These are phyloP conservation scores for Euryodendron excelsum DNA, from an alignment of 148 eudicot species.

Conservation along the genomic window DNA sequence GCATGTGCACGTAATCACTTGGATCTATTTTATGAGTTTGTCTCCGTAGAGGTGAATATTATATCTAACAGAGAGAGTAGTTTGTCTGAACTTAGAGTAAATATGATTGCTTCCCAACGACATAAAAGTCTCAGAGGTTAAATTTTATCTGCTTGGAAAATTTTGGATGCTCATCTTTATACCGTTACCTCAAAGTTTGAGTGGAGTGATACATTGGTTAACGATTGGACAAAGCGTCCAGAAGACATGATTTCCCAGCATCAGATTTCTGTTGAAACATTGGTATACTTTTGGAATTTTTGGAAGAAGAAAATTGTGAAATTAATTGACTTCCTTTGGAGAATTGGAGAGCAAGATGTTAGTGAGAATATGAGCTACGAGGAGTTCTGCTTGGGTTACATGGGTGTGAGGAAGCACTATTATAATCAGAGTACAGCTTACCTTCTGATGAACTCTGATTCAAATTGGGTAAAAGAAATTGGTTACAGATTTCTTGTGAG, in stretches of 20 bases:
- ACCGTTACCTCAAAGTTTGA: slow-evolving; percentile 30
- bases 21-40: slow-evolving; percentile 19
- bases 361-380: slow-evolving; percentile 12
- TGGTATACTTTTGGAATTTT: slow-evolving; percentile 46
- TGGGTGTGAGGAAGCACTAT: slow-evolving; percentile 39
- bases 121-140: slow-evolving; percentile 28
- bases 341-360: slow-evolving; percentile 4
- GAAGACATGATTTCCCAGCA: slow-evolving; percentile 29
- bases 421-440: slow-evolving; percentile 13
- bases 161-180: slow-evolving; percentile 41
- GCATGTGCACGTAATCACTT: slow-evolving; percentile 25
- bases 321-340: slow-evolving; percentile 29
- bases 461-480: slow-evolving; percentile 44
- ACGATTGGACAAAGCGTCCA: slow-evolving; percentile 16
- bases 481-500: slow-evolving; percentile 18
- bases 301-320: slow-evolving; percentile 31
- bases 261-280: slow-evolving; percentile 33
- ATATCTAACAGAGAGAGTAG: slow-evolving; percentile 30
- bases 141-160: slow-evolving; percentile 34
- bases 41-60: slow-evolving; percentile 30
- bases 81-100: slow-evolving; percentile 5
- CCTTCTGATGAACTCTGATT: slow-evolving; percentile 38
- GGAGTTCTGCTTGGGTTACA: slow-evolving; percentile 45
- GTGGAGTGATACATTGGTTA: slow-evolving; percentile 20
- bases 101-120: slow-evolving; percentile 18